phyloP scores from a whole-genome alignment of 2,329 filamentous ascomycete genomes.

The Pestalotiopsis sp. region DNA sequence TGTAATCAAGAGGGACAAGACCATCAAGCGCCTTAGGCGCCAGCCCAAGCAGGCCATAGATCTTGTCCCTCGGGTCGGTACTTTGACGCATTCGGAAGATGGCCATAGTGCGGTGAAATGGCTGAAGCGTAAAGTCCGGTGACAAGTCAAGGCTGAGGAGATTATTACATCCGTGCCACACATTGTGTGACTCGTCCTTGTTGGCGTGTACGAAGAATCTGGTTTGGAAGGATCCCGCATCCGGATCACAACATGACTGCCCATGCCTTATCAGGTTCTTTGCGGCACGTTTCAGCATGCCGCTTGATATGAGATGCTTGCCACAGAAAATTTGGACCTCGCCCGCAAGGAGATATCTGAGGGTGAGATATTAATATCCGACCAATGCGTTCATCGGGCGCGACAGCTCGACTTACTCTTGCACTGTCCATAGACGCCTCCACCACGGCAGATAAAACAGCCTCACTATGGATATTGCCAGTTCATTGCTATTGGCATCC shows the following conservation, averaged over 20 bases:
- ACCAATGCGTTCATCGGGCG: neutral
- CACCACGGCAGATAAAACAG: neutral
- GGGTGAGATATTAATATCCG: neutral
- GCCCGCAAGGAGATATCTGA: neutral
- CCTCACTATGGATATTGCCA: neutral
- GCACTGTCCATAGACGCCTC: neutral
- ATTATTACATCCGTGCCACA: neutral
- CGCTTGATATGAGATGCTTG: neutral
- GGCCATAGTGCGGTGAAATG: too few species aligned
- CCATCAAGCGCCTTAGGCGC: neutral
- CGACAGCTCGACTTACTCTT: neutral
- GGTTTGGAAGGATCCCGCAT: neutral
- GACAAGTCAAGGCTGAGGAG: neutral
- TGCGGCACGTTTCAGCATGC: neutral
- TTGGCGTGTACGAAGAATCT: neutral
- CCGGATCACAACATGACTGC: neutral
- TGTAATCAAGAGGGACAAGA: neutral
- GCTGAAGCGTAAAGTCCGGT: too few species aligned
- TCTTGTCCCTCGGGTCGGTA: neutral
- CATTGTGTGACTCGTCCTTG: neutral
- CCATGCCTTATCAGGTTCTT: neutral
- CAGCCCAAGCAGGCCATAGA: neutral
- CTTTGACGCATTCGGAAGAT: neutral
- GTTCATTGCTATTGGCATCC: neutral
- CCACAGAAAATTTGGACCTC: neutral